Conservation (phyloP, 257 asterid species). For the Mitragyna speciosa region DNA sequence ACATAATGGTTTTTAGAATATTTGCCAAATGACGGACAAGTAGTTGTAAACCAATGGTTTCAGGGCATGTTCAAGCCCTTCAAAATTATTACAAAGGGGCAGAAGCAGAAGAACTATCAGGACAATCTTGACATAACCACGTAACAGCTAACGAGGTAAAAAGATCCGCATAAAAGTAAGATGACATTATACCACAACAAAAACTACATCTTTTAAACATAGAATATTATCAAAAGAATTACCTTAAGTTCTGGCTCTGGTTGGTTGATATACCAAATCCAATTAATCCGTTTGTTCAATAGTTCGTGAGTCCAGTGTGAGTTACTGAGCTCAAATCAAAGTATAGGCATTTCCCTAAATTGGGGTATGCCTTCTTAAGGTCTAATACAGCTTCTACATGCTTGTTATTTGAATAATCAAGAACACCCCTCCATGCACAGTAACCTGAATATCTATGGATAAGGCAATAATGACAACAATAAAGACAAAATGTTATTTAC, state of each 20-base stretch:
- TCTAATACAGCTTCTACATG: constrained; percentile 50
- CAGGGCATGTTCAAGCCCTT: background rate
- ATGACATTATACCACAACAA: background rate
- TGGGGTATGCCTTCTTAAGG: constrained; percentile 66
- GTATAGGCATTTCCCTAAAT: constrained; percentile 76
- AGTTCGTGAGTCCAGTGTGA: constrained; percentile 69
- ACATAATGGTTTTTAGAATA: background rate
- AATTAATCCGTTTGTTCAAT: constrained; percentile 60
- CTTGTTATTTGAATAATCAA: constrained; percentile 54
- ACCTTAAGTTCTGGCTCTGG: constrained; percentile 80
- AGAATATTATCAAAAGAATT: constrained; percentile 8
- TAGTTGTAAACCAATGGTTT: background rate
- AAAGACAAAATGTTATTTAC: background rate
- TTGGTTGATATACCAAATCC: constrained; percentile 93
- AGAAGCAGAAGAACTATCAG: background rate
- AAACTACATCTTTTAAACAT: background rate
- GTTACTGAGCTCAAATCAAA: constrained; percentile 60
- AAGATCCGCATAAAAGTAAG: background rate
- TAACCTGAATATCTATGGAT: constrained; percentile 77
- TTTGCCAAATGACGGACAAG: background rate
- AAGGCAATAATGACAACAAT: background rate
- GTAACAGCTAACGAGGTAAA: background rate
- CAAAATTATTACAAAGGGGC: background rate
- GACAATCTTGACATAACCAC: background rate
- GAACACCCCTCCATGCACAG: constrained; percentile 96